Evolutionary conservation across 2,329 filamentous ascomycete genomes (phyloP), one percentile per base, ranked within the genome.

Genomic region (Cladosporium halotolerans): DNA sequence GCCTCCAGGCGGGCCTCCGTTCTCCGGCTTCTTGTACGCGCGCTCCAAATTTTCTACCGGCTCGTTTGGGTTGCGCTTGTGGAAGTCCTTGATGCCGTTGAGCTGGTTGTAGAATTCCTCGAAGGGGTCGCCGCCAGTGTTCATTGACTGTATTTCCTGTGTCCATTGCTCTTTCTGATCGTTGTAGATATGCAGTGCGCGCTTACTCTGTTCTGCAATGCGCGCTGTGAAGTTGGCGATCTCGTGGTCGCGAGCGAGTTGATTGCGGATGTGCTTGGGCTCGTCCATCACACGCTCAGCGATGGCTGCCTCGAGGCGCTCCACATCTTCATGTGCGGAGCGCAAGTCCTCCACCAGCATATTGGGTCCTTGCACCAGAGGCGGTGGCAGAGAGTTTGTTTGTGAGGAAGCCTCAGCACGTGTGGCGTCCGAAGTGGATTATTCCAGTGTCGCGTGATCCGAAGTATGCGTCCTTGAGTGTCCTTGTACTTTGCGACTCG

Each of bases 281-380:
- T 97, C 90, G 61, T 96, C 89, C 58, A 84, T 79, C 56, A 95
- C 82, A 65, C 91, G 87, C 73, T 97, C 91, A 52, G 89, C 86
- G 64, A 96, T 86, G 51, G 88, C 93, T 70, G 96, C 89, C 73
- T 99, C 93, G 55, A 99, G 81, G 59, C 93, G 85, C 79, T 99
- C 93, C 47, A 99, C 76, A 73, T 99, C 93, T 81, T 99, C 93
- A 64, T 96, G 91, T 63, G 96, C 82, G 66, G 89, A 90, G 63
- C 93, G 83, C 73, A 97, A 87, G 63, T 97, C 91, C 77, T 99
- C 95, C 59, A 96, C 75, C 62, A 95, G 76, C 90, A 96, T 83
- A 36, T 41, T 68, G 14, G 14, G 23, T 28, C 4, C 23, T 28
- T 28, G 23, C 23, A 28, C 23, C 23, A 7, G 23, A 7, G 4